Conservation (phyloP, 2,329 filamentous ascomycete genomes). For the Trichophyton simii region DNA sequence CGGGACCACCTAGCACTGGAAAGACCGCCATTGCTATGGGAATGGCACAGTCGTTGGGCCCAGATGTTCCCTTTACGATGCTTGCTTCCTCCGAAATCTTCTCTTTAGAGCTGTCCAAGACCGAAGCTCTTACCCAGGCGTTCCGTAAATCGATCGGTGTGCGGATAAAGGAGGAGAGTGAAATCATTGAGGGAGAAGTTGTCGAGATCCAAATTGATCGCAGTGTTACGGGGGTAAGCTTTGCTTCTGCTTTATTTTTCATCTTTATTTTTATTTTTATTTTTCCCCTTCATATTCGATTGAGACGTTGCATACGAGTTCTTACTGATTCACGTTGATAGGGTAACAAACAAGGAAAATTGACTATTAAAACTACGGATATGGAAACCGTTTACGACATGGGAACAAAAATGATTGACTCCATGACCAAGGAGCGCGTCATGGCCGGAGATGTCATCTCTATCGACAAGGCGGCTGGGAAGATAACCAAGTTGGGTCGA, state of each 20-base stretch:
- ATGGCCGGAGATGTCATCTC: constrained; percentile 98
- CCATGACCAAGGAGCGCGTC: constrained; percentile 98
- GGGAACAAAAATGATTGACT: constrained; percentile 99
- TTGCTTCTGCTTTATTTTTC: not conserved
- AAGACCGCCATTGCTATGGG: constrained; percentile 99
- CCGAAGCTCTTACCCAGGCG: constrained; percentile 93
- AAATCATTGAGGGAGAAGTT: constrained; percentile 98
- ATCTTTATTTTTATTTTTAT: too few relatives aligned
- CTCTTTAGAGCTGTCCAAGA: constrained; percentile 98
- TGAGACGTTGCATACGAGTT: not conserved
- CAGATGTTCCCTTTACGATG: constrained; percentile 93
- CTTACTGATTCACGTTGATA: constrained; percentile 18
- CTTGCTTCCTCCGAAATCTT: constrained; percentile 95
- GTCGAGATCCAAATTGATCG: constrained; percentile 98
- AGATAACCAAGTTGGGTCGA: constrained; percentile 92
- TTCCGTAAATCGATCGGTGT: constrained; percentile 98
- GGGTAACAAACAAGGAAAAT: constrained; percentile 95
- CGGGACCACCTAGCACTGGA: constrained; percentile 88
- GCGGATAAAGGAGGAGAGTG: constrained; percentile 95
- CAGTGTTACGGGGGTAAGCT: constrained; percentile 68
- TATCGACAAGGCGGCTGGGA: constrained; percentile 95
- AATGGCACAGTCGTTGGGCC: constrained; percentile 88
- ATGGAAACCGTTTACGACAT: constrained; percentile 99
- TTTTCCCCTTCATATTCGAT: not conserved
- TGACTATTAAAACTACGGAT: constrained; percentile 98